These are phyloP conservation scores for Pichia sp. DNA, from an alignment of 1,139 yeast genomes.

Conservation along the genomic window DNA sequence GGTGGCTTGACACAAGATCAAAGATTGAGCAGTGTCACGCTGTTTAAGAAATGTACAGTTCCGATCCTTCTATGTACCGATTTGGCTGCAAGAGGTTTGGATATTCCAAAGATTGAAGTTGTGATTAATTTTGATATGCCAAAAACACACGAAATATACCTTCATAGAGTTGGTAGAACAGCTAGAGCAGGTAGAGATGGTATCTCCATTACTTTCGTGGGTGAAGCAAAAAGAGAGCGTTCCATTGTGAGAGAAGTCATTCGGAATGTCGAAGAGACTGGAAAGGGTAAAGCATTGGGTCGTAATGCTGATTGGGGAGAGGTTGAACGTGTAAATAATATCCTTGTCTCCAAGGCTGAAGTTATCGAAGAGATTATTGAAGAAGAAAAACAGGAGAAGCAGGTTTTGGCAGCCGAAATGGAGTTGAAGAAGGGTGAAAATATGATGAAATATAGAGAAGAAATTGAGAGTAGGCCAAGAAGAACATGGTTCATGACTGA, in stretches of 20 bases:
- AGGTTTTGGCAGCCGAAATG: constrained; percentile 82
- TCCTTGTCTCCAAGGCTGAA: constrained; percentile 52
- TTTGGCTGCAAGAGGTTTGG: constrained; percentile 98
- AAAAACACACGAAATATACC: constrained; percentile 76
- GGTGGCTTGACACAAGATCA: constrained; percentile 95
- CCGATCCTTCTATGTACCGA: constrained; percentile 94
- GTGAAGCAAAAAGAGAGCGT: constrained; percentile 81
- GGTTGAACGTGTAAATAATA: constrained; percentile 58
- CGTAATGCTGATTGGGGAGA: constrained; percentile 83
- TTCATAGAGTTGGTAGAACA: constrained; percentile 98
- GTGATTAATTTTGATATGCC: constrained; percentile 97
- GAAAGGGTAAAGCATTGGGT: constrained; percentile 45
- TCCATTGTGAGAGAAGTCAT: constrained; percentile 83
- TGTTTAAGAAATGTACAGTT: constrained; percentile 72
- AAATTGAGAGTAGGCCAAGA: constrained; percentile 83
- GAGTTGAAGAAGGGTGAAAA: constrained; percentile 82
- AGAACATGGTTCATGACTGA: constrained; percentile 95
- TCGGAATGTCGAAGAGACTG: constrained; percentile 45
- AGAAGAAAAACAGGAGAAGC: constrained; percentile 88
- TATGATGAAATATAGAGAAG: constrained; percentile 68
- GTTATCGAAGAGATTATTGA: constrained; percentile 68
- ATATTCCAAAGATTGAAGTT: constrained; percentile 93
- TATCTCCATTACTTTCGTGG: constrained; percentile 85
- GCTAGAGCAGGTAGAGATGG: constrained; percentile 99
- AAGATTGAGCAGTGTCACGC: constrained; percentile 76